These are phyloP conservation scores for Irineochytrium annulatum DNA, from an alignment of 192 early-diverging fungal genomes.

Conservation along the genomic window DNA sequence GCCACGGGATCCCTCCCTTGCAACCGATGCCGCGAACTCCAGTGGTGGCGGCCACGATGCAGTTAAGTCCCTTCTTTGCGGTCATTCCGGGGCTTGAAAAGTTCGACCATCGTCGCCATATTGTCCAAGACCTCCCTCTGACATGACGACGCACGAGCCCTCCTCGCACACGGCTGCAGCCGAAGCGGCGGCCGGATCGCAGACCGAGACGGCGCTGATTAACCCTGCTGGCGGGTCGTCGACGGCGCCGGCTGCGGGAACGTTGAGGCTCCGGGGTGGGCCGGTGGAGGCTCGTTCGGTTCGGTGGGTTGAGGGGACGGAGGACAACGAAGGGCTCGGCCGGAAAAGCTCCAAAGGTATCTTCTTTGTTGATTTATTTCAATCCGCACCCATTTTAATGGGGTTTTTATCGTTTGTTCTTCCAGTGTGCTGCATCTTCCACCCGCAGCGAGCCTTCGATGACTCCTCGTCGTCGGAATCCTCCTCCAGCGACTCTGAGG, in stretches of 20 bases:
- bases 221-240: no score
- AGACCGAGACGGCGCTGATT: no score
- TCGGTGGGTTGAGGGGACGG: slow-evolving; percentile 62
- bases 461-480: slow-evolving; percentile 34
- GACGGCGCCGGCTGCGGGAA: slow-evolving; percentile 22
- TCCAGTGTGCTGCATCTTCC: slow-evolving; percentile 72
- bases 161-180: neutral
- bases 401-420: neutral
- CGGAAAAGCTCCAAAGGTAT: slow-evolving; percentile 69
- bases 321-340: slow-evolving; percentile 67
- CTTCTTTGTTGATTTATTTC: neutral
- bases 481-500: slow-evolving; percentile 8
- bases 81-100: no score
- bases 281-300: slow-evolving; percentile 36
- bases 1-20: slow-evolving; percentile 76
- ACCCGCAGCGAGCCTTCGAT: slow-evolving; percentile 43
- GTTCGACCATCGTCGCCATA: no score
- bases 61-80: slow-evolving; percentile 31
- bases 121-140: no score
- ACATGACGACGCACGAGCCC: neutral
- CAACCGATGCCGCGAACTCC: slow-evolving; percentile 73
- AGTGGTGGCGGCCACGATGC: slow-evolving; percentile 74
- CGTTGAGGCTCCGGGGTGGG: slow-evolving; percentile 50
- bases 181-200: no score
- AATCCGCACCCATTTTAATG: neutral